Evolutionary conservation across 139 green algal genomes (phyloP), one percentile per base, ranked within the genome.

Genomic region (Chloropicon primus): DNA sequence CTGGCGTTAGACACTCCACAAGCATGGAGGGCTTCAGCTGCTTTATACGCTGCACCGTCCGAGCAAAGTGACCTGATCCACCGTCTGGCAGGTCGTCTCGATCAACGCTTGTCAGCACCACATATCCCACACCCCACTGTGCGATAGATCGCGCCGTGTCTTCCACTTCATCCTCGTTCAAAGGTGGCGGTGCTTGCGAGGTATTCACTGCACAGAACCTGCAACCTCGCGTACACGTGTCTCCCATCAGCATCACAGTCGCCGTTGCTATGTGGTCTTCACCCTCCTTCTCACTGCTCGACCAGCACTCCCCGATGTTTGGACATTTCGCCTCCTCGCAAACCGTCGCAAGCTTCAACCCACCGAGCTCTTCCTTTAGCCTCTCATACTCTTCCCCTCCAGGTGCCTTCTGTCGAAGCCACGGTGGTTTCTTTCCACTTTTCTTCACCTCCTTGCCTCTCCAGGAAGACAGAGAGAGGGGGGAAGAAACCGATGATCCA

Each of bases 281-380:
- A 24, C 80, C 80, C 75, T 92, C 41, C 10, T 62, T 62, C 17
- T 17, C 41, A n/a, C 10, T n/a, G 41, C 41, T 62, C 41, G 41
- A 93, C 92, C 92, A 97, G 83, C 92, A 97, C 82, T 97, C 92
- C 2, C 87, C 88, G 26, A 99, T 92, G 86, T 99, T 99, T 28
- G 92, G 92, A 79, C 92, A 97, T 83, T 93, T 86, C 0, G 94
- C 95, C 85, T 98, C 95, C 84, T 98, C 93, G 82, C 95, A 98
- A 5, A 77, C 82, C 21, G 93, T 98, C 22, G 88, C 81, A 3
- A 98, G 87, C 74, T 92, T 91, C 26, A 98, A 85, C 0, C 75
- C 84, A 1, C 86, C 82, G 54, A 97, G 84, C 76, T 90, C 86
- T 2, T 84, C 75, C 27, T 90, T 91, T 1, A 98, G 81, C 72